These are phyloP conservation scores for Biscogniauxia sp. DNA, from an alignment of 2,329 filamentous ascomycete species.

Conservation along the genomic window DNA sequence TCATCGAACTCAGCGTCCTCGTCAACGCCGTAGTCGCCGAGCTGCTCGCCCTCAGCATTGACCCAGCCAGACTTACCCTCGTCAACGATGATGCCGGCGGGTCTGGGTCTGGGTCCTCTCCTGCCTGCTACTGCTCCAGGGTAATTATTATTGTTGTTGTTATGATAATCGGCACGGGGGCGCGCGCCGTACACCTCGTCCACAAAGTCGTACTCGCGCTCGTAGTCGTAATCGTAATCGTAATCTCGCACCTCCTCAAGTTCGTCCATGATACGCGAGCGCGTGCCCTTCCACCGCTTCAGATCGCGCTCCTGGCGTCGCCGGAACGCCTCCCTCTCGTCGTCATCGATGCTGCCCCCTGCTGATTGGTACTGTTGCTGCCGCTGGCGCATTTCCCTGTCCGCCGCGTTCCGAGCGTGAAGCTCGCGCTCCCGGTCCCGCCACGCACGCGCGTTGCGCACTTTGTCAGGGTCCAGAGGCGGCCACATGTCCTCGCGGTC, in stretches of 20 bases:
- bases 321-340: slow-evolving; percentile 49
- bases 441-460: slow-evolving; percentile 40
- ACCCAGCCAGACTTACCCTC: slow-evolving; percentile 63
- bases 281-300: slow-evolving; percentile 32
- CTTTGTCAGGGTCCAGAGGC: slow-evolving; percentile 60
- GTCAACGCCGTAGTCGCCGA: slow-evolving; percentile 78
- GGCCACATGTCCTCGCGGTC: slow-evolving; percentile 60
- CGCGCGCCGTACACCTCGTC: slow-evolving; percentile 38
- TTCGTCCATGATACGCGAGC: slow-evolving; percentile 44
- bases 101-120: slow-evolving; percentile 45
- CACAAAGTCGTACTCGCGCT: slow-evolving; percentile 49
- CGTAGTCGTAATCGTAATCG: slow-evolving; percentile 36
- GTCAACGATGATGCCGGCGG: slow-evolving; percentile 20
- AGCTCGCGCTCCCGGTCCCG: slow-evolving; percentile 36
- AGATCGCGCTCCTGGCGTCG: slow-evolving; percentile 49
- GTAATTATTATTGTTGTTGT: neutral
- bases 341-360: slow-evolving; percentile 26
- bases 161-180: neutral
- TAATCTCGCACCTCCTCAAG: slow-evolving; percentile 49
- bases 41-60: slow-evolving; percentile 71
- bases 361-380: neutral
- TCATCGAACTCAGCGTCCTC: slow-evolving; percentile 60
- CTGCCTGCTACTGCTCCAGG: neutral
- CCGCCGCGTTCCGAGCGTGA: slow-evolving; percentile 18
- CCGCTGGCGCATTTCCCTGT: slow-evolving; percentile 23